Base-by-base conservation (phyloP, 2,329 filamentous ascomycete genomes). In the Ophiocordyceps camponoti-saundersi region DNA sequence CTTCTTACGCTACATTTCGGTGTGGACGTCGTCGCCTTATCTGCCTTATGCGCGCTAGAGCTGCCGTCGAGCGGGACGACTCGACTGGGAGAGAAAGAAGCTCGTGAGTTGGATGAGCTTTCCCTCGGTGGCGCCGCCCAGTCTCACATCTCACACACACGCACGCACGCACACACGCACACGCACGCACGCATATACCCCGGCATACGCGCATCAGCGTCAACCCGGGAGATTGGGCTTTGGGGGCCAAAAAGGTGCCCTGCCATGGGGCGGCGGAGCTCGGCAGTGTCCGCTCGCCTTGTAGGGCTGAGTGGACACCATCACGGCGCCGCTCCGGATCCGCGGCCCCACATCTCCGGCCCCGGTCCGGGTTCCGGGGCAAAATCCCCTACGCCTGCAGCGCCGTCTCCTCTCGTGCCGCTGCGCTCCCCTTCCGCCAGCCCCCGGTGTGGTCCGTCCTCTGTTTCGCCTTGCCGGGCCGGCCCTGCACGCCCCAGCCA, bases 381-480 rank as follows among this genome's bases (percentile, higher is more conserved):
- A 8, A 26, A 26, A 26, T 8, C 23, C 23, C 23, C 8, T 55
- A 77, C 18, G 65, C 73, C 60, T 80, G 77, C 51, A 80, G 56
- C n/a, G 75, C 74, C 46, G 64, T 57, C 48, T 79, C 75, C 54
- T 80, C 74, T 53, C 77, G 66, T 20, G 68, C 69, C 11, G 68
- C 72, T 55, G 72, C 69, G 47, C 73, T 77, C 1, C 76, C 77
- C 56, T 71, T 74, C 53, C 66, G 67, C 75, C 74, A 78, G 11
- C 57, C 59, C 47, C 65, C 62, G 16, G 61, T 73, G 42, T 66
- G 67, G 63, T 94, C 86, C 45, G 62, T 59, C 48, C 62, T 64
- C 46, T 61, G 55, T 36, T 63, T 68, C 45, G 69, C 65, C 34
- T 69, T 65, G 59, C 71, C 80, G 53, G 75, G 69, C 48, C 73